phyloP scores from a whole-genome alignment of 345 rosid species.

The Eutrema yunnanense region DNA sequence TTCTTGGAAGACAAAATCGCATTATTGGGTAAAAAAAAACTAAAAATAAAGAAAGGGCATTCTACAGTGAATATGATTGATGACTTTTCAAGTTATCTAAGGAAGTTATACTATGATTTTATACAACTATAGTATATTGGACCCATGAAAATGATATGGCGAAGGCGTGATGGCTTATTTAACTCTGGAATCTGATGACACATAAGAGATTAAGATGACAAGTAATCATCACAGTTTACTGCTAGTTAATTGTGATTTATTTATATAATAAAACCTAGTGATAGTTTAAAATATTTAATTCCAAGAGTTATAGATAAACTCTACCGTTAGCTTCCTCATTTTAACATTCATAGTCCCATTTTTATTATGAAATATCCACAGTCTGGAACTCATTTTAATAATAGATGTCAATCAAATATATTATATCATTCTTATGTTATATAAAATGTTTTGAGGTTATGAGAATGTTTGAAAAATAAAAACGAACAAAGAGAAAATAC shows the following conservation, averaged over 20 bases:
- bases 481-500: neutral
- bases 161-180: neutral
- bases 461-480: neutral
- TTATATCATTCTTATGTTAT: neutral
- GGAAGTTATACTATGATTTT: neutral
- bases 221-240: neutral
- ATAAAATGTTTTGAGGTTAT: neutral
- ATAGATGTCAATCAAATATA: neutral
- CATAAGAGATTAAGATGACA: slow-evolving; percentile 10
- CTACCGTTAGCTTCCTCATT: neutral
- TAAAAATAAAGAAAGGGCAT: neutral
- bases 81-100: slow-evolving; percentile 25
- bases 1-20: neutral
- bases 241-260: neutral
- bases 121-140: neutral
- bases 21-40: slow-evolving; percentile 11
- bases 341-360: neutral
- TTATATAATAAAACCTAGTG: neutral
- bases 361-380: neutral
- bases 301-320: neutral
- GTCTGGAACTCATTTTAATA: neutral
- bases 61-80: slow-evolving; percentile 13
- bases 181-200: slow-evolving; percentile 9
- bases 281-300: neutral
- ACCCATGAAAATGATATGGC: slow-evolving; percentile 18